phyloP scores from a whole-genome alignment of 208 protist genomes.

The Leishmania tropica region DNA sequence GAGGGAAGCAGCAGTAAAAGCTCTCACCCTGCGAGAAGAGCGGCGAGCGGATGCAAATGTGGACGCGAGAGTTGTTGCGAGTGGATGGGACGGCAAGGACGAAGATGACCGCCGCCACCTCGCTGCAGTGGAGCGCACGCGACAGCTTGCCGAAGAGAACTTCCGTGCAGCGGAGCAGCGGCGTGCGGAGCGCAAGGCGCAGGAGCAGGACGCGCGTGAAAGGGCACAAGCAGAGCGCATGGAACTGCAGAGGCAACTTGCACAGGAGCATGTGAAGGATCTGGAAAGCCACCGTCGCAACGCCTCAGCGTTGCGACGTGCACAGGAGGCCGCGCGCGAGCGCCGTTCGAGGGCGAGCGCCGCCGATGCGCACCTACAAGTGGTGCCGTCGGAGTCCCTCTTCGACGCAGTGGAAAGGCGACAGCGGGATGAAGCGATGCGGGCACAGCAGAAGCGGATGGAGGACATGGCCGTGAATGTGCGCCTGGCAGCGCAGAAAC shows the following conservation, averaged over 20 bases:
- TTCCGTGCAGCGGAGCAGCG: constrained; percentile 7
- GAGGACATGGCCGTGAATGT: constrained; percentile 32
- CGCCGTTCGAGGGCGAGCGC: neutral
- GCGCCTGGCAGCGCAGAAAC: constrained; percentile 25
- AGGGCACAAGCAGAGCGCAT: neutral
- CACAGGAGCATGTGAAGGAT: constrained; percentile 4
- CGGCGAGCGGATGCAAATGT: neutral
- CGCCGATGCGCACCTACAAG: neutral
- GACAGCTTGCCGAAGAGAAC: constrained; percentile 26
- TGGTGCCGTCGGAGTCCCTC: constrained; percentile 9
- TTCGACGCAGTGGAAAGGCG: constrained; percentile 29
- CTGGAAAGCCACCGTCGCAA: constrained; percentile 14
- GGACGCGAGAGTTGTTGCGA: neutral
- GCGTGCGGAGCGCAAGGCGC: constrained; percentile 19
- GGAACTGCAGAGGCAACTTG: constrained; percentile 12
- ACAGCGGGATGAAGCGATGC: constrained; percentile 15
- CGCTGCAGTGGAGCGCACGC: constrained; percentile 10
- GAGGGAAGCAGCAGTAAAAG: constrained; percentile 16
- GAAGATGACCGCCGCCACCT: constrained; percentile 21
- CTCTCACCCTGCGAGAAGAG: neutral
- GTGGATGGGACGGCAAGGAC: constrained; percentile 12
- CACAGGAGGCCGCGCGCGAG: constrained; percentile 24
- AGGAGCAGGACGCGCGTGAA: constrained; percentile 2
- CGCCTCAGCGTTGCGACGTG: constrained; percentile 18
- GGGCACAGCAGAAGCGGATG: constrained; percentile 22